These are phyloP conservation scores for Ophiostoma sp. DNA, from an alignment of 2,329 filamentous ascomycete species.

Conservation along the genomic window DNA sequence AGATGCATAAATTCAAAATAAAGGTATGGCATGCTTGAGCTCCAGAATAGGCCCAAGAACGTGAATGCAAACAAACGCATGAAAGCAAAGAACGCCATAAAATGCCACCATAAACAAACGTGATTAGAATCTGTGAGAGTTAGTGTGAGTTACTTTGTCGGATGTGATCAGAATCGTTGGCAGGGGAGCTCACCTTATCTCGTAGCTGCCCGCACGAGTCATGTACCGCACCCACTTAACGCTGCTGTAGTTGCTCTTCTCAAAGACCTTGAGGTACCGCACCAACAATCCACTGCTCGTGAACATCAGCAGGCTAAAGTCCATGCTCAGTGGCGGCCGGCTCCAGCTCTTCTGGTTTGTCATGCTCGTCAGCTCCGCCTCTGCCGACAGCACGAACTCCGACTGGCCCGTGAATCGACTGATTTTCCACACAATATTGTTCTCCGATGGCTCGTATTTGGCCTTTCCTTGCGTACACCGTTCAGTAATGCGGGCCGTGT, in stretches of 20 bases:
- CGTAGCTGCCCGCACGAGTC: conserved; percentile 96
- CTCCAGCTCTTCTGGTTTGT: conserved; percentile 98
- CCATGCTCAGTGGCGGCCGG: conserved; percentile 85
- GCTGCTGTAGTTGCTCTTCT: conserved; percentile 98
- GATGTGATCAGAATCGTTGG: not conserved
- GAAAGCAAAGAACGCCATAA: conserved; percentile 19
- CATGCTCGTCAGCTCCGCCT: conserved; percentile 92
- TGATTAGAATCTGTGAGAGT: not conserved
- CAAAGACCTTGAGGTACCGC: conserved; percentile 95
- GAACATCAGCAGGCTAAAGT: conserved; percentile 96
- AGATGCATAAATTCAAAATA: not conserved
- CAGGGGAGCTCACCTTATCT: conserved; percentile 68
- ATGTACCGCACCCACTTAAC: conserved; percentile 99
- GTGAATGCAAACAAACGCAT: not conserved
- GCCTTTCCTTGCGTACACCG: conserved; percentile 94
- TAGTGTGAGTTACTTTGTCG: not conserved
- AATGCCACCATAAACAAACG: conserved; percentile 8
- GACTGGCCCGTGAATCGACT: conserved; percentile 97
- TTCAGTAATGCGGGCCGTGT: conserved; percentile 91
- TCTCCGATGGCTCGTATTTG: conserved; percentile 97
- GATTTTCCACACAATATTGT: conserved; percentile 99
- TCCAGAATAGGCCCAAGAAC: not conserved
- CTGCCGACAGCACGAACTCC: conserved; percentile 91
- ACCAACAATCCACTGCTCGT: conserved; percentile 91
- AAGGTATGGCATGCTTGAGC: not conserved